Evolutionary conservation across 2,329 filamentous ascomycete genomes (phyloP).

Genomic region (Scytalidium lignicola): DNA sequence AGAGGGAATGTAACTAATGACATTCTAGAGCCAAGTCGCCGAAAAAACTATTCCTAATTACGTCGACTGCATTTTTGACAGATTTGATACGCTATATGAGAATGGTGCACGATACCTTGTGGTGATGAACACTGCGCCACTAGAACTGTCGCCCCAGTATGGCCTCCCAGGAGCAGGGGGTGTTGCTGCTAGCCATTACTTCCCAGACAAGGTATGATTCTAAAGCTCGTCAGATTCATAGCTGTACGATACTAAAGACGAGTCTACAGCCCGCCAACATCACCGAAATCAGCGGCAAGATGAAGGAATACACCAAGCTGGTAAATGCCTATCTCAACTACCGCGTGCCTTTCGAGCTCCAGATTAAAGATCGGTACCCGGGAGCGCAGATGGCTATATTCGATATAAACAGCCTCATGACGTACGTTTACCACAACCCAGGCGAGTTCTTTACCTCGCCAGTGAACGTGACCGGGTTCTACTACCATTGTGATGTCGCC

Average conservation of each 20-base stretch:
- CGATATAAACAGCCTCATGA: conserved; percentile 60
- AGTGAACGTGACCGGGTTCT: conserved; percentile 55
- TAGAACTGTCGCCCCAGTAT: conserved; percentile 66
- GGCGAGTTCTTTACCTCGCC: conserved; percentile 56
- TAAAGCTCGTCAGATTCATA: background rate
- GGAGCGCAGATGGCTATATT: conserved; percentile 60
- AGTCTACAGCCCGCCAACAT: conserved; percentile 36
- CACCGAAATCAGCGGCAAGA: conserved; percentile 42
- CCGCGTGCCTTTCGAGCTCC: conserved; percentile 41
- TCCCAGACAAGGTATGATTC: conserved; percentile 29
- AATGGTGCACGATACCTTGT: conserved; percentile 67
- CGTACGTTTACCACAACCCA: conserved; percentile 60
- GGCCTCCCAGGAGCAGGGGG: conserved; percentile 41
- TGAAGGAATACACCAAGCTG: conserved; percentile 42
- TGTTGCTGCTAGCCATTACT: conserved; percentile 37
- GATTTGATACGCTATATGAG: conserved; percentile 58
- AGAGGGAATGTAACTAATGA: background rate
- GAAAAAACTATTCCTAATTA: conserved; percentile 60
- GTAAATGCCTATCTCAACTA: conserved; percentile 46
- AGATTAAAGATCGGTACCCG: conserved; percentile 43
- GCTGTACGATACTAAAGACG: conserved; percentile 30
- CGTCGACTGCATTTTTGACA: conserved; percentile 61
- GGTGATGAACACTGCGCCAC: conserved; percentile 62
- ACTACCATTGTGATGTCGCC: conserved; percentile 44
- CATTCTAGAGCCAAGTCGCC: background rate